Evolutionary conservation across 1,284 basidiomycete species (phyloP), one percentile per base, ranked within the genome.

Genomic region (Microbotryum violaceum): DNA sequence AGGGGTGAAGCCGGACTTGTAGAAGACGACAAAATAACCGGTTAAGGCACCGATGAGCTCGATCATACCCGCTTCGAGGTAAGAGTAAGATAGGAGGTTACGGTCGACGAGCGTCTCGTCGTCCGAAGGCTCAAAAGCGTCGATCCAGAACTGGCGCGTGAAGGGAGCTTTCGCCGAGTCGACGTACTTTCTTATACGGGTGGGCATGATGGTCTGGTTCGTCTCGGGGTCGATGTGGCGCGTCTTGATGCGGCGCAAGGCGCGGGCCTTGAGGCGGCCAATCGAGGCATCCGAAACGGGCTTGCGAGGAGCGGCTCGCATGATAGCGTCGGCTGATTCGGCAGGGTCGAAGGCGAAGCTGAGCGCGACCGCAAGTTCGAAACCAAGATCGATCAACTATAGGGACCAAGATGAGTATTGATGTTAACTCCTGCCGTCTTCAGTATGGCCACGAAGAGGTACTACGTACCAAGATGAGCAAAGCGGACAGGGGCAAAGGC

Each of bases 311-410:
- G 74, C 76, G 77, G 85, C 78, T 29, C 82, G 80, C 84, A 86
- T 86, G 31, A 86, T 73, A 20, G 82, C 83, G 66, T 85, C 83
- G 54, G 75, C 72, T 0, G 83, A 82, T 72, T 86, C 84, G 0
- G 84, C 83, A 67, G 82, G 78, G 71, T 86, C 84, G 84, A 84
- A 86, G 0, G 84, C 84, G 63, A 86, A 86, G 0, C 83, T 83
- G 23, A 86, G 77, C 55, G 83, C 84, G 55, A 83, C 80, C 57
- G 82, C 81, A 6, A 86, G 77, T 71, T 86, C 84, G 66, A 85
- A 86, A 7, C 84, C 83, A 66, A 85, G 82, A 78, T 85, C 83
- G 83, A 62, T 49, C 54, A 52, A 55, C 52, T 56, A 60, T 45
- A 59, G 20, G 46, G 27, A 27, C 31, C 20, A 50, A 31, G 21